Conservation (phyloP, 768 basidiomycete genomes). For the Lepiota venenata region DNA sequence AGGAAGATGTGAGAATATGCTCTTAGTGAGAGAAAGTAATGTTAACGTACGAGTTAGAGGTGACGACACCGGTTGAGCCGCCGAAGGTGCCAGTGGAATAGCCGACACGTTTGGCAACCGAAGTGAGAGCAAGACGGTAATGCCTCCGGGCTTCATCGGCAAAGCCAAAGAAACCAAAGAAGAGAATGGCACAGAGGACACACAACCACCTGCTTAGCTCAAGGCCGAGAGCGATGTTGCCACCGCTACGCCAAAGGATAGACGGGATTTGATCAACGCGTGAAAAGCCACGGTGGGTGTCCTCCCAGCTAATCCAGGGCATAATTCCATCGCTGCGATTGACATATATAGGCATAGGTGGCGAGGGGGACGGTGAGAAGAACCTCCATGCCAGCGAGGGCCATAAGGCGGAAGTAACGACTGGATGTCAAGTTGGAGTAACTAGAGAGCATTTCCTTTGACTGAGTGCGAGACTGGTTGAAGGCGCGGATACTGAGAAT, state of each 20-base stretch:
- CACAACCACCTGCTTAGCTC: slow-evolving; percentile 49
- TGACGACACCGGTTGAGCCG: slow-evolving; percentile 21
- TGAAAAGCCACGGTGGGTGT: slow-evolving; percentile 47
- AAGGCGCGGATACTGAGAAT: slow-evolving; percentile 38
- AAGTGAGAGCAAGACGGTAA: slow-evolving; percentile 38
- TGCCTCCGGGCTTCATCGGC: slow-evolving; percentile 55
- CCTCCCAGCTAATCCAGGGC: slow-evolving; percentile 48
- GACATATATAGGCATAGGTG: slow-evolving; percentile 33
- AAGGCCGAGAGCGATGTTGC: slow-evolving; percentile 19
- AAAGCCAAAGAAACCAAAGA: slow-evolving; percentile 69
- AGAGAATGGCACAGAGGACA: slow-evolving; percentile 46
- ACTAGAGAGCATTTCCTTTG: slow-evolving; percentile 37
- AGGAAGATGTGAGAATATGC: slow-evolving; percentile 1
- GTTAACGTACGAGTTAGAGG: slow-evolving; percentile 22
- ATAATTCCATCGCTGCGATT: slow-evolving; percentile 27
- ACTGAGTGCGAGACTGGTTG: slow-evolving; percentile 36
- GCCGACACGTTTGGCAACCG: slow-evolving; percentile 37
- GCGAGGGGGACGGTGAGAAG: slow-evolving; percentile 43
- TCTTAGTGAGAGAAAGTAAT: neutral
- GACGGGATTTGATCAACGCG: slow-evolving; percentile 39
- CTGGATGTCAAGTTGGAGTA: slow-evolving; percentile 39
- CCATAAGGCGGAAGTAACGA: slow-evolving; percentile 58
- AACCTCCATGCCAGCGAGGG: slow-evolving; percentile 44
- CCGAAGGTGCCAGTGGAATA: slow-evolving; percentile 20
- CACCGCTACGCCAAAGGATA: slow-evolving; percentile 36